Conservation (phyloP, 2,329 filamentous ascomycete species). For the Sporothrix schenckii region DNA sequence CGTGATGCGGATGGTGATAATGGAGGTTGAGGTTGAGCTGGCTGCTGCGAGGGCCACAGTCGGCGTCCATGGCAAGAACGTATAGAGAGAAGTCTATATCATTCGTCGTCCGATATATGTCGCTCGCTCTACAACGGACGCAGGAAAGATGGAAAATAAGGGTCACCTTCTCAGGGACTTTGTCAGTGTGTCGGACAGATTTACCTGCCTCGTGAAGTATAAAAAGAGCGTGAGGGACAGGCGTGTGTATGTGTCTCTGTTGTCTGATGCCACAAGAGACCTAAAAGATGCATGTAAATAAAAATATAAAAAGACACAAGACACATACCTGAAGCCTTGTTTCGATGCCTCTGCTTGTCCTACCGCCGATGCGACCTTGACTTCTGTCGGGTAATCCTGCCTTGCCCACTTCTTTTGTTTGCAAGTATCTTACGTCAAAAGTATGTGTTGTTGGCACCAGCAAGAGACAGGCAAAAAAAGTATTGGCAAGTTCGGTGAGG, state of each 20-base stretch:
- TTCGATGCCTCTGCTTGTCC: constrained; percentile 22
- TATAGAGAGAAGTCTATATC: neutral
- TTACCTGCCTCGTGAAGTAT: neutral
- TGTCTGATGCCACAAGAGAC: neutral
- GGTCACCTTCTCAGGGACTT: neutral
- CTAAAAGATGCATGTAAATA: neutral
- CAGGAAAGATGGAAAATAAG: neutral
- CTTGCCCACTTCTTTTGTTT: neutral
- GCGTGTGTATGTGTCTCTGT: neutral
- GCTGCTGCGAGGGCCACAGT: neutral
- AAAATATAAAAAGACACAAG: neutral
- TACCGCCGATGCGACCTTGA: constrained; percentile 14
- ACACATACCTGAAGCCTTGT: neutral
- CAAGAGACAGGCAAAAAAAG: too few relatives aligned
- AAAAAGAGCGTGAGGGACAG: neutral
- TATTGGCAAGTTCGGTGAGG: neutral
- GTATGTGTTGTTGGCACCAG: too few relatives aligned
- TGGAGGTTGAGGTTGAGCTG: constrained; percentile 1
- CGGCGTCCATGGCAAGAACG: neutral
- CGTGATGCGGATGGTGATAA: constrained; percentile 9
- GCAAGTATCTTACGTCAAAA: too few relatives aligned
- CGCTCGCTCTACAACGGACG: neutral
- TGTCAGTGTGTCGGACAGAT: constrained; percentile 9
- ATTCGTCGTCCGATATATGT: neutral
- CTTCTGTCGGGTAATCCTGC: neutral